phyloP scores from a whole-genome alignment of 768 basidiomycete genomes.

The Hericium rajendrae region DNA sequence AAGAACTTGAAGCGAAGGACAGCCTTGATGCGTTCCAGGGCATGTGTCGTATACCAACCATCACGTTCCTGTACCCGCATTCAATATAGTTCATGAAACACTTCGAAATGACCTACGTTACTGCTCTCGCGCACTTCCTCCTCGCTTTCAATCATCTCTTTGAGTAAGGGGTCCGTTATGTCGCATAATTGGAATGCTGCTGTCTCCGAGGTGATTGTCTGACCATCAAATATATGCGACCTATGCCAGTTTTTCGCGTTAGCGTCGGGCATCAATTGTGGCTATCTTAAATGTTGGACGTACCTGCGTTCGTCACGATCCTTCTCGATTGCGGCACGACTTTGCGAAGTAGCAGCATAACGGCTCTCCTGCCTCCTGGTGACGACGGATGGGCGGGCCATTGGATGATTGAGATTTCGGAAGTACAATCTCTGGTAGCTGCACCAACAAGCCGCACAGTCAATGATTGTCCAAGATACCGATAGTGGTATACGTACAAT shows the following conservation, averaged over 20 bases:
- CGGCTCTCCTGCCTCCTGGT: constrained; percentile 53
- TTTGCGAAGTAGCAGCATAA: constrained; percentile 11
- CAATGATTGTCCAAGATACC: neutral
- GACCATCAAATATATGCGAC: constrained; percentile 87
- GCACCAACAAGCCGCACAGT: neutral
- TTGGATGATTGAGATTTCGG: constrained; percentile 77
- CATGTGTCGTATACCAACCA: constrained; percentile 78
- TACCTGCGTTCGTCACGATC: constrained; percentile 14
- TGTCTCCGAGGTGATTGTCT: constrained; percentile 68
- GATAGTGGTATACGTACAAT: constrained; percentile 41
- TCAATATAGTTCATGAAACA: neutral
- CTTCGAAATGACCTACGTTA: constrained; percentile 45
- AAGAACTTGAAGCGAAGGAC: constrained; percentile 83
- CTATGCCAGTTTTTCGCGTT: constrained; percentile 6
- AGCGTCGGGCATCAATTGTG: no score
- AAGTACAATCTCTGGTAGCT: constrained; percentile 93
- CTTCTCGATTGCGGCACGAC: constrained; percentile 28
- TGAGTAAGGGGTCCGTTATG: constrained; percentile 77
- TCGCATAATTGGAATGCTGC: constrained; percentile 95
- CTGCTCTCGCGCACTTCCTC: constrained; percentile 61
- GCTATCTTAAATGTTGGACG: constrained; percentile 1
- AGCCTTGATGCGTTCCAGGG: constrained; percentile 75
- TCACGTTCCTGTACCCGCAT: constrained; percentile 51
- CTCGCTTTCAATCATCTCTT: constrained; percentile 68
- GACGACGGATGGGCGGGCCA: constrained; percentile 66